Percentiles rank a stretch among this genome's conserved stretches.
Evolutionary conservation across 2,329 filamentous ascomycete species (phyloP).

Genomic region (Penicillium sp.): DNA sequence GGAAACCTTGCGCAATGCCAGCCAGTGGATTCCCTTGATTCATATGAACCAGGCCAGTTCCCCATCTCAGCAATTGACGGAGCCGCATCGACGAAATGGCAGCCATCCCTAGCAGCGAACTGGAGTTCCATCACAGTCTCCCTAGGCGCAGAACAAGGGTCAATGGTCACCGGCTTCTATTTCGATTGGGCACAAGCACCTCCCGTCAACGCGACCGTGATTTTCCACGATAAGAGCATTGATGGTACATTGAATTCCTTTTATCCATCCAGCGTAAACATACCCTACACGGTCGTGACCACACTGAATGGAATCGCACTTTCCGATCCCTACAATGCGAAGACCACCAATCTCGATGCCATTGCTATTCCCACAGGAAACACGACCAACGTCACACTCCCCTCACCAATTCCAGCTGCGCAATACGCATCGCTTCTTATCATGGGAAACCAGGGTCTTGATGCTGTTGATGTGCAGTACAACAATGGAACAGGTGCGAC

Average conservation of each 20-base stretch:
- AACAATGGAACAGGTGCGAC: slow-evolving; percentile 46
- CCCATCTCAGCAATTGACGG: slow-evolving; percentile 67
- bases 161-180: slow-evolving; percentile 45
- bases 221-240: slow-evolving; percentile 54
- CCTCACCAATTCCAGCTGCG: slow-evolving; percentile 33
- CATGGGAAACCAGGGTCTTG: slow-evolving; percentile 43
- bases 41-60: slow-evolving; percentile 65
- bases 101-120: slow-evolving; percentile 54
- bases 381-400: slow-evolving; percentile 42
- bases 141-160: slow-evolving; percentile 40
- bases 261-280: slow-evolving; percentile 1
- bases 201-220: slow-evolving; percentile 54
- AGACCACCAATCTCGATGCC: slow-evolving; percentile 30
- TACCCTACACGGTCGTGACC: slow-evolving; percentile 24
- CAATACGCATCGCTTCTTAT: slow-evolving; percentile 47
- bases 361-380: slow-evolving; percentile 43
- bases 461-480: slow-evolving; percentile 27
- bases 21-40: slow-evolving; percentile 50
- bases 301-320: slow-evolving; percentile 33
- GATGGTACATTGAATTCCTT: slow-evolving; percentile 17
- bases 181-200: slow-evolving; percentile 64
- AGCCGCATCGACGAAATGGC: slow-evolving; percentile 66
- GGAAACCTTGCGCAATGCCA: slow-evolving; percentile 68
- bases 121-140: slow-evolving; percentile 59
- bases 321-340: slow-evolving; percentile 39